A percentile compares a stretch with the other conserved stretches of the same genome.
Conservation (phyloP, 306 rosid species). For the Mimosa bimucronata region DNA sequence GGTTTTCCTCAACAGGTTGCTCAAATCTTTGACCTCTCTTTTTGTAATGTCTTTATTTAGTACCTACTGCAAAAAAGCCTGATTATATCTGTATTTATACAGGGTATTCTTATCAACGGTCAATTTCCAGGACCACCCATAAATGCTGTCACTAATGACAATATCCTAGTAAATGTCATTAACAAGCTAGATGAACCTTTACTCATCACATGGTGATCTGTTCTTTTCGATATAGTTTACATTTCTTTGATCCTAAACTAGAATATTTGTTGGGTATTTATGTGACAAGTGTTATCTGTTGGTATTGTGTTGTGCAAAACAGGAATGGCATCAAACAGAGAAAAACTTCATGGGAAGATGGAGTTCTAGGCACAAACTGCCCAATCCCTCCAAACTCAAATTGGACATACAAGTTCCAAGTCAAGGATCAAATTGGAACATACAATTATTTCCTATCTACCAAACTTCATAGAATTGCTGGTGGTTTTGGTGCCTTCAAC, state of each 20-base stretch:
- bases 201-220: conserved; percentile 78
- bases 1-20: conserved; percentile 73
- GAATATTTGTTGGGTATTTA: background rate
- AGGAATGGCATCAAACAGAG: conserved; percentile 87
- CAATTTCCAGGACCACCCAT: conserved; percentile 82
- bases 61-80: background rate
- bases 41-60: background rate
- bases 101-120: conserved; percentile 87
- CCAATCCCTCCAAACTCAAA: conserved; percentile 79
- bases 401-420: conserved; percentile 85
- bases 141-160: conserved; percentile 78
- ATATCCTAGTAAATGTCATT: conserved; percentile 61
- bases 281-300: background rate
- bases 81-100: conserved; percentile 6
- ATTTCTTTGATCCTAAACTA: background rate
- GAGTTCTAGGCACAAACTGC: conserved; percentile 82
- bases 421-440: conserved; percentile 89
- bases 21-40: background rate
- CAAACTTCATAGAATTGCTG: conserved; percentile 68
- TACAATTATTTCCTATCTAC: conserved; percentile 75
- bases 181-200: conserved; percentile 79
- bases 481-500: conserved; percentile 78
- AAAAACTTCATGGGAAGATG: conserved; percentile 87
- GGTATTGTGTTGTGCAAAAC: conserved; percentile 21
- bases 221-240: background rate